A percentile compares a stretch with the other conserved stretches of the same genome.
Conservation (phyloP, 768 basidiomycete genomes). For the Hygrocybe coccinea region DNA sequence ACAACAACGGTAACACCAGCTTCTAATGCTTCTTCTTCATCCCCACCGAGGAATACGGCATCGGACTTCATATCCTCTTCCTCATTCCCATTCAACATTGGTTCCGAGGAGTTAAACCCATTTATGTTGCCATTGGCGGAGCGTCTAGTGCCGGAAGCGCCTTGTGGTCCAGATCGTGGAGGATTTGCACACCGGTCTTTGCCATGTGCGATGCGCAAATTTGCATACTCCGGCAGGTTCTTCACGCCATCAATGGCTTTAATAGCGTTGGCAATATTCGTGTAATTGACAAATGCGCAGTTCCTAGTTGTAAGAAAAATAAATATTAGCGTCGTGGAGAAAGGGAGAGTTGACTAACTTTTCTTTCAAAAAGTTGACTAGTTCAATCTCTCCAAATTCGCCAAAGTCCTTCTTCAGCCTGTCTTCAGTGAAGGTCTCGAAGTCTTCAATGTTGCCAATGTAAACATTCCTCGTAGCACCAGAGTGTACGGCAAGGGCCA, state of each 20-base stretch:
- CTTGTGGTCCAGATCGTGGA: constrained; percentile 77
- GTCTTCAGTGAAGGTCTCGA: constrained; percentile 86
- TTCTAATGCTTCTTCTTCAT: constrained; percentile 21
- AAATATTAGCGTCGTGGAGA: neutral
- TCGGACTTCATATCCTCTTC: constrained; percentile 12
- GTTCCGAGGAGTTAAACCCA: constrained; percentile 22
- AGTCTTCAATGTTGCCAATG: constrained; percentile 93
- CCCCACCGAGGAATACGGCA: constrained; percentile 1
- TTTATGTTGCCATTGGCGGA: constrained; percentile 34
- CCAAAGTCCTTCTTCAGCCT: constrained; percentile 89
- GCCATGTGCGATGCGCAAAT: constrained; percentile 87
- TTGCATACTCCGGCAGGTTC: constrained; percentile 83
- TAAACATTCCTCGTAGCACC: constrained; percentile 97
- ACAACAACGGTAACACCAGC: constrained; percentile 32
- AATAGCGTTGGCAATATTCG: constrained; percentile 90
- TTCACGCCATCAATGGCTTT: constrained; percentile 98
- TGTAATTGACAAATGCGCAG: constrained; percentile 95
- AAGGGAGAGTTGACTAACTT: too few relatives aligned
- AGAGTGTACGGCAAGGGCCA: constrained; percentile 84
- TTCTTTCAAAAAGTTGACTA: constrained; percentile 92
- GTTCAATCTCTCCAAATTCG: constrained; percentile 94
- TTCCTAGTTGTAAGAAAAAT: constrained; percentile 49
- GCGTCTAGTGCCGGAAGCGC: constrained; percentile 50
- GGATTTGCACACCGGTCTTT: constrained; percentile 95
- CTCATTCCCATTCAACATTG: constrained; percentile 11